A percentile compares a stretch with the other conserved stretches of the same genome.
phyloP scores from a whole-genome alignment of 2,329 filamentous ascomycete genomes.

The Tolypocladium inflatum region DNA sequence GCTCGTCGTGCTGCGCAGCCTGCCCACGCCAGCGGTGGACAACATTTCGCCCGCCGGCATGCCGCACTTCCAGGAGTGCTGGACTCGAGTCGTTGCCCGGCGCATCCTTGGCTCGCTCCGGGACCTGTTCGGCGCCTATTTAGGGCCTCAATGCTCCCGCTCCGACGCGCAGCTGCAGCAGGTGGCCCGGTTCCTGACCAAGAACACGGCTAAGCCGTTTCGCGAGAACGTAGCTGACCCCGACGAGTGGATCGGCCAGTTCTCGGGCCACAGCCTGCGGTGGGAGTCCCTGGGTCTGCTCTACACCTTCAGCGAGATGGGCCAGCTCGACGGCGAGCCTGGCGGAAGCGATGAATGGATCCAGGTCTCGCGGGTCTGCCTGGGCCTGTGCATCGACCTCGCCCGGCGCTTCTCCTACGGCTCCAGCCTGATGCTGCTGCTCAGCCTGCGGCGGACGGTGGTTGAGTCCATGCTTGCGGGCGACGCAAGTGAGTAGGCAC shows the following conservation, averaged over 20 bases:
- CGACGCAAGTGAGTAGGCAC: constrained; percentile 19
- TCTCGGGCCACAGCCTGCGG: constrained; percentile 25
- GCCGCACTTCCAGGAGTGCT: constrained; percentile 14
- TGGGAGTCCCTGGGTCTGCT: constrained; percentile 35
- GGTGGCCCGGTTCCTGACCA: constrained; percentile 23
- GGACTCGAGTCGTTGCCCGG: constrained; percentile 18
- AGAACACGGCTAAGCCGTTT: constrained; percentile 26
- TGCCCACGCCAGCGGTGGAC: constrained; percentile 19
- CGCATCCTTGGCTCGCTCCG: constrained; percentile 23
- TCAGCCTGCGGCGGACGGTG: constrained; percentile 16
- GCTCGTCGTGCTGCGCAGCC: constrained; percentile 24
- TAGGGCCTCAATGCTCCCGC: constrained; percentile 6
- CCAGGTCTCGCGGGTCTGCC: neutral
- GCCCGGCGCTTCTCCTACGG: constrained; percentile 13
- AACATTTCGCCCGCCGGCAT: constrained; percentile 9
- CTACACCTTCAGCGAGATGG: constrained; percentile 9
- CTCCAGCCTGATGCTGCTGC: constrained; percentile 20
- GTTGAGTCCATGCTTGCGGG: constrained; percentile 22
- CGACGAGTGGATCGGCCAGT: constrained; percentile 27
- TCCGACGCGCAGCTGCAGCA: constrained; percentile 22
- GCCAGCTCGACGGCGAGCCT: neutral
- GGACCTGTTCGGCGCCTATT: constrained; percentile 17
- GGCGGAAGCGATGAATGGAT: neutral
- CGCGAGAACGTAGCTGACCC: constrained; percentile 23
- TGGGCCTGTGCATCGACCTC: constrained; percentile 16